Conservation (phyloP, 306 rosid species). For the Quercus wislizeni region DNA sequence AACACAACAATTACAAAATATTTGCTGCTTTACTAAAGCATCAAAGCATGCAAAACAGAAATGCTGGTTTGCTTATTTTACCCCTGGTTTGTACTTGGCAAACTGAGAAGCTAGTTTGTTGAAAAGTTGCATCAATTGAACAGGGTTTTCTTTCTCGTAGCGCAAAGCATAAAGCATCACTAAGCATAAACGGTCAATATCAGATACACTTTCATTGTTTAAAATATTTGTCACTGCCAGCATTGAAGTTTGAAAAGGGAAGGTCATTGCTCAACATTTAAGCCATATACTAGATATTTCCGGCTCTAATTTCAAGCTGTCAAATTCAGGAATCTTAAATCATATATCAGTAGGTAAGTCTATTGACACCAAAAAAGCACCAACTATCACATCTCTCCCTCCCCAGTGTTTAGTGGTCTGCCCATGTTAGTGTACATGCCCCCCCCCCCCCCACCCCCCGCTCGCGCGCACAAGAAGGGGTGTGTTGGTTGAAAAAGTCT, state of each 20-base stretch:
- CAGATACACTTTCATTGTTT: slow-evolving; percentile 70
- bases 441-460: too few species aligned
- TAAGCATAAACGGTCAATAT: slow-evolving; percentile 69
- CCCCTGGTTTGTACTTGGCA: slow-evolving; percentile 77
- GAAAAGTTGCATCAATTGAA: slow-evolving; percentile 84
- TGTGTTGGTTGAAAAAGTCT: too few species aligned
- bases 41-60: slow-evolving; percentile 2
- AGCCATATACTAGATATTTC: neutral
- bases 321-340: slow-evolving; percentile 1
- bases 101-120: slow-evolving; percentile 72
- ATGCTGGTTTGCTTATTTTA: slow-evolving; percentile 25
- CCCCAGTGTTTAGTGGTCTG: too few species aligned
- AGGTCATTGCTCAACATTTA: slow-evolving; percentile 3
- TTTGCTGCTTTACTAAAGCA: neutral
- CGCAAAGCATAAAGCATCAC: slow-evolving; percentile 93
- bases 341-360: too few species aligned
- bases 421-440: too few species aligned
- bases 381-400: too few species aligned
- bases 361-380: too few species aligned
- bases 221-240: slow-evolving; percentile 82
- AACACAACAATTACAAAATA: slow-evolving; percentile 7
- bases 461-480: too few species aligned
- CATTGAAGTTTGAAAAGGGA: slow-evolving; percentile 30
- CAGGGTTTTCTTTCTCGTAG: slow-evolving; percentile 91
- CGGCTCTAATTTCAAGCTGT: neutral